phyloP scores from a whole-genome alignment of 129 eudicot genomes.

The Oenanthe sinensis region DNA sequence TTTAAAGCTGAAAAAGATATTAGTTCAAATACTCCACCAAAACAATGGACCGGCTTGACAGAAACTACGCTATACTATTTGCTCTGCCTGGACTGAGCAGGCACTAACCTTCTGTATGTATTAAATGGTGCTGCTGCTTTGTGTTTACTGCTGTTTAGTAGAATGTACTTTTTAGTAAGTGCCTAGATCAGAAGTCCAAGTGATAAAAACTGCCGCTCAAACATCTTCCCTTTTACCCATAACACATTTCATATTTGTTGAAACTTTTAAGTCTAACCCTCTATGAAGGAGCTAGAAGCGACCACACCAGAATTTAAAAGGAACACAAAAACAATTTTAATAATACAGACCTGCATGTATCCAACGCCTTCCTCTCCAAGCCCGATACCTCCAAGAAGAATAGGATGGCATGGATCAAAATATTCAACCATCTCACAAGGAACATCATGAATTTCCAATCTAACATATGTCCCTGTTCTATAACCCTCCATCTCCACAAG shows the following conservation, averaged over 20 bases:
- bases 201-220: not conserved
- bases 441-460: constrained; percentile 75
- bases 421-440: constrained; percentile 94
- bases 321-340: not conserved
- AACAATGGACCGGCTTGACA: not conserved
- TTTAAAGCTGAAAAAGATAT: not conserved
- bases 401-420: constrained; percentile 88
- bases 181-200: not conserved
- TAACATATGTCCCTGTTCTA: constrained; percentile 80
- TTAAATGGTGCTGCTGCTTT: not conserved
- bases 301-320: not conserved
- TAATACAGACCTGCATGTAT: constrained; percentile 73
- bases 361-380: constrained; percentile 93
- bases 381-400: constrained; percentile 89
- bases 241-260: not conserved
- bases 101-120: not conserved
- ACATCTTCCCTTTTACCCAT: not conserved
- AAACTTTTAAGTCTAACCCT: not conserved
- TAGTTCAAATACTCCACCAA: not conserved
- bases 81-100: not conserved
- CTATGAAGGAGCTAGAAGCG: not conserved
- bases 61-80: not conserved
- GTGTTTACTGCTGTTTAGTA: not conserved
- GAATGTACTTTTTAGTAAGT: not conserved
- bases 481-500: constrained; percentile 83